Evolutionary conservation across 495 filamentous ascomycete species (phyloP).

Genomic region (Aspergillus avenaceus): DNA sequence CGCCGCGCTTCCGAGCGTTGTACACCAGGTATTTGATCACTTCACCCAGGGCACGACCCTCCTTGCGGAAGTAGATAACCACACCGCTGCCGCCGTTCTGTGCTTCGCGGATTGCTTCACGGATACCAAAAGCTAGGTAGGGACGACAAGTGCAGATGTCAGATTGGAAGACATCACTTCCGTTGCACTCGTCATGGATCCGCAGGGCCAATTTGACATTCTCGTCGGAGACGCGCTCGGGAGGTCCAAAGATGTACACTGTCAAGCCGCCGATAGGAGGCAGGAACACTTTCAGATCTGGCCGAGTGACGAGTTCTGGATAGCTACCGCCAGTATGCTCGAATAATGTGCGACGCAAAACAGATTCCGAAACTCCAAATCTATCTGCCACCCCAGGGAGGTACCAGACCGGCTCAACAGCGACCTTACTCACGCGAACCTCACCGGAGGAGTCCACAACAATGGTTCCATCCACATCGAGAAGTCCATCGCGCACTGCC

Average conservation of each 20-base stretch:
- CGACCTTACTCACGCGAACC: constrained; percentile 92
- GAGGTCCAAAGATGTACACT: constrained; percentile 95
- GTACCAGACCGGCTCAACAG: constrained; percentile 95
- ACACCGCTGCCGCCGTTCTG: constrained; percentile 93
- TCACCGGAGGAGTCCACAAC: constrained; percentile 81
- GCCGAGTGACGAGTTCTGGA: constrained; percentile 86
- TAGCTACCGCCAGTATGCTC: constrained; percentile 94
- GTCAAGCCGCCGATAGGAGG: constrained; percentile 95
- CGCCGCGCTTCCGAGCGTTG: constrained; percentile 80
- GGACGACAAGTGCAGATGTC: constrained; percentile 98
- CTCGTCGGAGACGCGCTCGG: constrained; percentile 85
- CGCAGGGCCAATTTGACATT: constrained; percentile 81
- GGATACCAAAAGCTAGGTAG: constrained; percentile 94
- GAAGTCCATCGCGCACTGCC: constrained; percentile 70
- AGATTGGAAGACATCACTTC: constrained; percentile 95
- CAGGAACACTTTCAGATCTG: constrained; percentile 92
- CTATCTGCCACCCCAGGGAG: constrained; percentile 90
- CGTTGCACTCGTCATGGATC: constrained; percentile 97
- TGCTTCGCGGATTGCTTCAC: constrained; percentile 94
- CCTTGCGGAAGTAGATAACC: constrained; percentile 98
- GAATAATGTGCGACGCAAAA: constrained; percentile 80
- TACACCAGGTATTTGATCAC: constrained; percentile 98
- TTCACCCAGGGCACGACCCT: constrained; percentile 92
- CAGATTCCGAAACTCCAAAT: constrained; percentile 92
- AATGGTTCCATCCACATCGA: constrained; percentile 86